A percentile compares a stretch with the other conserved stretches of the same genome.
phyloP scores from a whole-genome alignment of 1,139 yeast species.

The Kurtzmaniella quercitrusa region DNA sequence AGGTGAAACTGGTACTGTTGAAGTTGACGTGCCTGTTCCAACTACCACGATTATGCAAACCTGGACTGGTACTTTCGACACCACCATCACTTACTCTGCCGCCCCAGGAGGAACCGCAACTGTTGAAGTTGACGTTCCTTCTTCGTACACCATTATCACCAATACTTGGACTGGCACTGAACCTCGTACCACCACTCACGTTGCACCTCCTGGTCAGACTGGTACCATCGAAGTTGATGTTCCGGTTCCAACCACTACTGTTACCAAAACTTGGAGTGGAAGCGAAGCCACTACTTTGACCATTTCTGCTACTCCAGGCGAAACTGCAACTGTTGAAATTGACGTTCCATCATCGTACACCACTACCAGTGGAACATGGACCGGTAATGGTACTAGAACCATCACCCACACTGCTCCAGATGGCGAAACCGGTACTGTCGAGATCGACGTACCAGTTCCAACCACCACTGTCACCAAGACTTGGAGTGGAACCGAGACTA shows the following conservation, averaged over 20 bases:
- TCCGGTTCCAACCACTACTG: conserved; percentile 8
- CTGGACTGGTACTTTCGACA: conserved; percentile 3
- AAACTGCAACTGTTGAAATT: conserved; percentile 5
- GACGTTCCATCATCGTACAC: conserved; percentile 14
- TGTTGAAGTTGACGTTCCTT: conserved; percentile 11
- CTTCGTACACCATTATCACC: conserved; percentile 10
- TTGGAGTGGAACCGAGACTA: conserved; percentile 3
- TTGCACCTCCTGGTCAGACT: conserved; percentile 10
- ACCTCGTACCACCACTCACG: conserved; percentile 5
- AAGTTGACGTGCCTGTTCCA: conserved; percentile 11
- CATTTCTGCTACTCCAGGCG: conserved; percentile 3
- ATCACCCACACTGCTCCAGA: conserved; percentile 8
- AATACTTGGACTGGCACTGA: conserved; percentile 9
- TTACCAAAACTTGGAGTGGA: conserved; percentile 1
- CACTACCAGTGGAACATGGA: conserved; percentile 12
- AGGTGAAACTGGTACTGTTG: conserved; percentile 10
- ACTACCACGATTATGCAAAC: conserved; percentile 1
- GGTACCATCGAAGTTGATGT: conserved; percentile 13
- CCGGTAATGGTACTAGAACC: conserved; percentile 9
- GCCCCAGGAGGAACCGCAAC: conserved; percentile 5
- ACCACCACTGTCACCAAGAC: conserved; percentile 2
- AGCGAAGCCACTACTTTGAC: conserved; percentile 5
- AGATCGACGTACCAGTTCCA: conserved; percentile 11
- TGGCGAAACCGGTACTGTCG: conserved; percentile 10
- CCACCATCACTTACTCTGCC: conserved; percentile 3